These are phyloP conservation scores for Paralagenidium karlingii DNA, from an alignment of 352 stramenopile species.

Conservation along the genomic window DNA sequence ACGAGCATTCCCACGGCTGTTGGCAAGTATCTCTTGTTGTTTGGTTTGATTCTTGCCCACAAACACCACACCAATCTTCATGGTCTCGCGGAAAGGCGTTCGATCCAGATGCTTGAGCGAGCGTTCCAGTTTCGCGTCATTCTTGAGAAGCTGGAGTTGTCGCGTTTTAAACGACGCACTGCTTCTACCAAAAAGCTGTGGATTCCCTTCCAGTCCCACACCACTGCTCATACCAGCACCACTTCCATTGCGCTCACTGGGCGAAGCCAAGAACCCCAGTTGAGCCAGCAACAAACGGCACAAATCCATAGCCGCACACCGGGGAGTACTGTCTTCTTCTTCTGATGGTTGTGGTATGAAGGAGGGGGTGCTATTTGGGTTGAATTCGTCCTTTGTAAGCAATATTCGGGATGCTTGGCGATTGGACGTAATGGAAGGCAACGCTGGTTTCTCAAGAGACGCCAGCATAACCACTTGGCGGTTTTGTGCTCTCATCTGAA, in stretches of 20 bases:
- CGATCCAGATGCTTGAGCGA: constrained; percentile 78
- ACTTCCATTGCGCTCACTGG: constrained; percentile 23
- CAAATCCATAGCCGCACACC: neutral
- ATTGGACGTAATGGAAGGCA: too few relatives aligned
- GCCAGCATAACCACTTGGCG: neutral
- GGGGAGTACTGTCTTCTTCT: neutral
- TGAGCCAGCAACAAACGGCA: constrained; percentile 68
- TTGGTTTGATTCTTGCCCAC: constrained; percentile 57
- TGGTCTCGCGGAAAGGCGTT: constrained; percentile 77
- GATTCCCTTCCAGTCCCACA: too few relatives aligned
- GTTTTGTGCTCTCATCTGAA: constrained; percentile 1
- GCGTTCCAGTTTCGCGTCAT: constrained; percentile 58
- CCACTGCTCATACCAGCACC: too few relatives aligned
- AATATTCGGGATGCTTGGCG: too few relatives aligned
- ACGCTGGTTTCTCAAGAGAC: neutral
- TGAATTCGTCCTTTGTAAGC: constrained; percentile 2
- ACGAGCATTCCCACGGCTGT: constrained; percentile 34
- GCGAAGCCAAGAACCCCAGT: constrained; percentile 28
- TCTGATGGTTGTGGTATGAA: neutral
- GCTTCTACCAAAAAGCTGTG: too few relatives aligned
- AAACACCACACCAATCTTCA: constrained; percentile 85
- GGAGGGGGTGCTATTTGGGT: neutral
- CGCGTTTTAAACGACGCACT: too few relatives aligned
- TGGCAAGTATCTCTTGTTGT: constrained; percentile 72
- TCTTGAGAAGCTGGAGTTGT: constrained; percentile 53